Evolutionary conservation across 2,329 filamentous ascomycete genomes (phyloP), one percentile per base, ranked within the genome.

Genomic region (Onygenales sp.): DNA sequence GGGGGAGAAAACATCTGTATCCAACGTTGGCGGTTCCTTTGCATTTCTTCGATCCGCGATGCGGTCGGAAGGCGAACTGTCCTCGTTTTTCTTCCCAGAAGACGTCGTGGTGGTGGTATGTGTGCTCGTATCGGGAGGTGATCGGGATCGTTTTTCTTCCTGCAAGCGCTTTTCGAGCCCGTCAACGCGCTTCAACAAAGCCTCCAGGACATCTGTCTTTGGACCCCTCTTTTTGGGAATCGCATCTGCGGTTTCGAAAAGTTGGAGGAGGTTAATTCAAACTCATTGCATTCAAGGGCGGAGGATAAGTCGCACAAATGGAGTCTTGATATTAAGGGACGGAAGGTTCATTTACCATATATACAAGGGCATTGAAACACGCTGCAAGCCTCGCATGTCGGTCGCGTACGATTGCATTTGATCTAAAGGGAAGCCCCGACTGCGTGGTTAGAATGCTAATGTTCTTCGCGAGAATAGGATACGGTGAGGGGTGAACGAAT

Each of bases 191-290:
- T 92, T 94, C 55, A 94, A 66, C 7, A 94, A 74, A 1, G 89
- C 88, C 67, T 94, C 89, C 35, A 94, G 75, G 4, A 94, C 87
- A 66, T 95, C 89, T 32, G 89, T 94, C 71, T 95, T 95, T 2
- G 89, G 89, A 0, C 89, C 89, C 66, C 89, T 79, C 69, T 94
- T 94, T 72, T 94, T 94, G 0, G 89, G 89, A 14, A 93, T 82
- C 31, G 89, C 89, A 74, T 95, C 89, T 91, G 50, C 33, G 51
- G 57, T 44, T 9, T 39, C 36, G 36, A 39, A 39, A 27, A 27
- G 21, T 27, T n/a, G 36, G 36, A n/a, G 3, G 9, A 1, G 9
- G 13, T 39, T n/a, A 39, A 39, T 39, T 10, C 36, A 39, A 27
- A 27, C 38, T 54, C 14, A 7, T 38, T 27, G 35, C 13, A 43